phyloP scores from a whole-genome alignment of 495 filamentous ascomycete species.

The Neurospora sp. region DNA sequence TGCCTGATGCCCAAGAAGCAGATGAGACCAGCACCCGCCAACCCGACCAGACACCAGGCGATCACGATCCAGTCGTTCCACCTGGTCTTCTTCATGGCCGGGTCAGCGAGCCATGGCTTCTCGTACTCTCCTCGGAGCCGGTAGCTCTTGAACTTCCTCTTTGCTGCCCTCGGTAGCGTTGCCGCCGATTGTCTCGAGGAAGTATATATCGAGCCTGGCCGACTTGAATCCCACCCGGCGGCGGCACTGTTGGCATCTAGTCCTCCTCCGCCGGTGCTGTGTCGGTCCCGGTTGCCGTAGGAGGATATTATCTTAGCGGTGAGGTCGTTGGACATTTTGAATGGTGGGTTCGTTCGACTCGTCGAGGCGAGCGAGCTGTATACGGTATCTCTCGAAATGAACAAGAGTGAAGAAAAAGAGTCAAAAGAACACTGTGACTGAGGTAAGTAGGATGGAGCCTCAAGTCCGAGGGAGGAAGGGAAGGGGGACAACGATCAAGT shows the following conservation, averaged over 20 bases:
- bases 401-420: background rate
- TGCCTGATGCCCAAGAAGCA: conserved; percentile 11
- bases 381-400: background rate
- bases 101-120: conserved; percentile 26
- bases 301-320: background rate
- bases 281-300: background rate
- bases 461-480: background rate
- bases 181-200: background rate
- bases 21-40: conserved; percentile 21
- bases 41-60: conserved; percentile 19
- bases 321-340: background rate
- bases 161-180: conserved; percentile 1
- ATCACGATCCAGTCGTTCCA: conserved; percentile 27
- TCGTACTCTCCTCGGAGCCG: conserved; percentile 28
- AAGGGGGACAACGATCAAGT: background rate
- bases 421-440: background rate
- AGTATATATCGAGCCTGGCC: conserved; percentile 1
- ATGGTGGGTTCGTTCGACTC: background rate
- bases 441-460: background rate
- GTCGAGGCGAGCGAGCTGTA: background rate
- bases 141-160: conserved; percentile 22
- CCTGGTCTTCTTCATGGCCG: conserved; percentile 17
- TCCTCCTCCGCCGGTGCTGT: background rate
- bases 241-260: background rate
- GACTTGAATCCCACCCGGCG: background rate